These are phyloP conservation scores for Delonix regia DNA, from an alignment of 306 rosid species.

Conservation along the genomic window DNA sequence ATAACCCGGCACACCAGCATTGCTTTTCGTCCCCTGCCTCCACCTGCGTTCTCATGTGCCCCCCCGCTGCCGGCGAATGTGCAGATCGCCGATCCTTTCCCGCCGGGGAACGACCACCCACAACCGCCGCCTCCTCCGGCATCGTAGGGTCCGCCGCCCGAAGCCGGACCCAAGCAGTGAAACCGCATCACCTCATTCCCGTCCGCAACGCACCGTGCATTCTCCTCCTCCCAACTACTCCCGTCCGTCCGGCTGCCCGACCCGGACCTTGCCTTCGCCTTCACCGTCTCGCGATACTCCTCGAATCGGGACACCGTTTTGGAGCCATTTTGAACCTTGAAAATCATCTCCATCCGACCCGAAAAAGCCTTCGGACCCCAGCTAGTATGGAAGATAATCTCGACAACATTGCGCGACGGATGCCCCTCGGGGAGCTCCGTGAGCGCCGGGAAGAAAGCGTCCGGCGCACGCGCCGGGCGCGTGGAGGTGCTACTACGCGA, in stretches of 20 bases:
- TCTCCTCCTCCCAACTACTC: conserved; percentile 71
- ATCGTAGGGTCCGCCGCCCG: conserved; percentile 44
- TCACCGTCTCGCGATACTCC: conserved; percentile 80
- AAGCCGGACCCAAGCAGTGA: conserved; percentile 69
- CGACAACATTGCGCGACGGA: conserved; percentile 83
- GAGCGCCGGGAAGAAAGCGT: conserved; percentile 52
- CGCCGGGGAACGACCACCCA: conserved; percentile 64
- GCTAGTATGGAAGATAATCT: conserved; percentile 85
- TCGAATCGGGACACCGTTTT: conserved; percentile 74
- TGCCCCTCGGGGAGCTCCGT: conserved; percentile 78
- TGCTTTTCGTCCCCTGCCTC: conserved; percentile 72
- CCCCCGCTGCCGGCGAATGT: conserved; percentile 77
- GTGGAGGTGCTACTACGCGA: conserved; percentile 40
- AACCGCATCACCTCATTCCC: conserved; percentile 96
- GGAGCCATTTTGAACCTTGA: conserved; percentile 73
- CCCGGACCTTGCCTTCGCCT: conserved; percentile 51
- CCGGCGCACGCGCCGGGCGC: conserved; percentile 34
- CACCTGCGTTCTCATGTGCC: conserved; percentile 81
- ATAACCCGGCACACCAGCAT: conserved; percentile 93
- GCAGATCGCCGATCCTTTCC: conserved; percentile 65
- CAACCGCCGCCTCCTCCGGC: conserved; percentile 39
- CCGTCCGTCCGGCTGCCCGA: conserved; percentile 38
- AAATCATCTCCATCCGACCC: conserved; percentile 78
- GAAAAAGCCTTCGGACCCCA: conserved; percentile 74
- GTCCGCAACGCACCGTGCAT: conserved; percentile 84